A percentile compares a stretch with the other conserved stretches of the same genome.
phyloP scores from a whole-genome alignment of 2,329 filamentous ascomycete genomes.

The Microdochium trichocladiopsis region DNA sequence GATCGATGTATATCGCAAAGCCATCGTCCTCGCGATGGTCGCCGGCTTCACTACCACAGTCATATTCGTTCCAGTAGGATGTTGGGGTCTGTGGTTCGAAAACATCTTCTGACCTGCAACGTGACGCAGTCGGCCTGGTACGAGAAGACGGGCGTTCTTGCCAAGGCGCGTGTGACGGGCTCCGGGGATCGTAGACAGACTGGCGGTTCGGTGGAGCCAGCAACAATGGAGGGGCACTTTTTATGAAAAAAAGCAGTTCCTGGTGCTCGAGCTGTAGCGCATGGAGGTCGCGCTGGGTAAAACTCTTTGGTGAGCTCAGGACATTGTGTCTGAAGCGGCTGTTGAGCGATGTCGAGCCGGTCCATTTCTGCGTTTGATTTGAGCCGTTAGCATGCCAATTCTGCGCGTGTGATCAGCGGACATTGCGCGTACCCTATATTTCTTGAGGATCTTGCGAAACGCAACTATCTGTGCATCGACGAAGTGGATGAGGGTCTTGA shows the following conservation, averaged over 20 bases:
- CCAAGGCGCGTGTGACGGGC: conserved; percentile 6
- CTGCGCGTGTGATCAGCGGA: background rate
- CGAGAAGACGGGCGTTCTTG: conserved; percentile 8
- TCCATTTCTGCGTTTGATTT: conserved; percentile 61
- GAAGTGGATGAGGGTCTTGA: conserved; percentile 64
- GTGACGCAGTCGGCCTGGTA: conserved; percentile 4
- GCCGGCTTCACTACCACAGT: conserved; percentile 65
- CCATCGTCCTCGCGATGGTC: conserved; percentile 51
- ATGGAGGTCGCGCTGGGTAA: conserved; percentile 59
- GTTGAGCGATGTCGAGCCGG: conserved; percentile 59
- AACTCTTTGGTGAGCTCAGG: conserved; percentile 60
- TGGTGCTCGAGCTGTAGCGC: conserved; percentile 42
- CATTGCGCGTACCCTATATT: conserved; percentile 55
- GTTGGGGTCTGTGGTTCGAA: conserved; percentile 21
- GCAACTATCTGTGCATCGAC: conserved; percentile 66
- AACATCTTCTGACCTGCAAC: conserved; percentile 7
- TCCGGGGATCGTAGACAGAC: conserved; percentile 7
- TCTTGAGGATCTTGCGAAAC: conserved; percentile 79
- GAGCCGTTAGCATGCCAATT: background rate
- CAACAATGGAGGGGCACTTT: conserved; percentile 30
- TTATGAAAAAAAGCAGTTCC: conserved; percentile 39
- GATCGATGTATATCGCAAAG: conserved; percentile 71
- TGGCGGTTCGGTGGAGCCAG: conserved; percentile 3
- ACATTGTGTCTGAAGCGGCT: conserved; percentile 61
- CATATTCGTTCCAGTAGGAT: conserved; percentile 81